Evolutionary conservation across 208 protist species (phyloP).

Genomic region (Acanthamoeba healyi): DNA sequence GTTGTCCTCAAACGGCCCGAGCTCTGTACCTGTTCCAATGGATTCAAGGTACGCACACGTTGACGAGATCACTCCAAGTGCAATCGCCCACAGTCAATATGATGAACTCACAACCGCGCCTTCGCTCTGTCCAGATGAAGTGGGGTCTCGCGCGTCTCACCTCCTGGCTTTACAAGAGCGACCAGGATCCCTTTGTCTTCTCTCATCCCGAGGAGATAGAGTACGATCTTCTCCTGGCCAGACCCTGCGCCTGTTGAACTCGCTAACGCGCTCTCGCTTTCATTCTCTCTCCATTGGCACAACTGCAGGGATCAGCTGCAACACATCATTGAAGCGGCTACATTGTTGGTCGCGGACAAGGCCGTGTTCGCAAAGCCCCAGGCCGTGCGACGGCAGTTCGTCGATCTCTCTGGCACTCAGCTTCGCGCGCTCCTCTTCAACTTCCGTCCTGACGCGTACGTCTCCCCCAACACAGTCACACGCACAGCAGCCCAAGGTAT

Average conservation of each 20-base stretch:
- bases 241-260: too few relatives aligned
- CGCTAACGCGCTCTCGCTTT: too few relatives aligned
- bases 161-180: constrained; percentile 36
- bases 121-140: constrained; percentile 45
- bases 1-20: constrained; percentile 40
- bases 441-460: constrained; percentile 70
- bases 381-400: background rate
- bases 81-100: background rate
- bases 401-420: constrained; percentile 14
- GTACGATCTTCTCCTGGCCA: background rate
- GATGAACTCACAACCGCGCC: background rate
- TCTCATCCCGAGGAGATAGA: constrained; percentile 39
- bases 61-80: background rate
- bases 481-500: background rate
- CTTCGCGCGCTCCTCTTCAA: constrained; percentile 35
- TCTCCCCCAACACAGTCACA: background rate
- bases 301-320: constrained; percentile 11
- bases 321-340: constrained; percentile 63
- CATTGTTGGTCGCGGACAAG: constrained; percentile 66
- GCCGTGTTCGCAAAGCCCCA: constrained; percentile 39
- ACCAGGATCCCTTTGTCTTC: background rate
- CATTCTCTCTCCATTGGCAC: too few relatives aligned
- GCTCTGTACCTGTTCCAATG: constrained; percentile 73
- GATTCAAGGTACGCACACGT: constrained; percentile 35
- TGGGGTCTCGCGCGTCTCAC: constrained; percentile 41